Evolutionary conservation across 2,329 filamentous ascomycete species (phyloP).

Genomic region (Aspergillus alliaceus): DNA sequence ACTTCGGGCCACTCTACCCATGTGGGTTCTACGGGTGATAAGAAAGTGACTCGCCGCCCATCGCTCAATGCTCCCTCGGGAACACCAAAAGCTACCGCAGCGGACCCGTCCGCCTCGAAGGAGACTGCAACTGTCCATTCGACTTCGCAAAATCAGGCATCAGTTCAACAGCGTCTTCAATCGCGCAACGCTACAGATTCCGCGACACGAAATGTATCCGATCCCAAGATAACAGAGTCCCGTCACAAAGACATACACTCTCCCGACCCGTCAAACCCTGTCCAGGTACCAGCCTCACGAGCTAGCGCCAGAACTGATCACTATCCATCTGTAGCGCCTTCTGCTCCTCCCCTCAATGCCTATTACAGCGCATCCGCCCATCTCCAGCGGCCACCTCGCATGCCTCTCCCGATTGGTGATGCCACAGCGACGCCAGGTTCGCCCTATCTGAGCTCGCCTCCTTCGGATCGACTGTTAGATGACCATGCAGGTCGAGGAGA

Average conservation of each 20-base stretch:
- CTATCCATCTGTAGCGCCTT: slow-evolving; percentile 35
- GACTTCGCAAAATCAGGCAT: slow-evolving; percentile 34
- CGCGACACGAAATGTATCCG: slow-evolving; percentile 19
- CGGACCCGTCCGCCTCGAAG: slow-evolving; percentile 44
- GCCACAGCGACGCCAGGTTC: slow-evolving; percentile 87
- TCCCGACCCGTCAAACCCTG: slow-evolving; percentile 37
- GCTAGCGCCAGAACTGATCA: slow-evolving; percentile 29
- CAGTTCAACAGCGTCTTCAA: slow-evolving; percentile 44
- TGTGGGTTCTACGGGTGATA: slow-evolving; percentile 31
- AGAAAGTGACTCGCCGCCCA: slow-evolving; percentile 40
- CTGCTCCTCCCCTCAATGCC: slow-evolving; percentile 50
- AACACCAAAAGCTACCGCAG: slow-evolving; percentile 40
- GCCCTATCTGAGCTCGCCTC: slow-evolving; percentile 56
- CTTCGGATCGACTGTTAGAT: slow-evolving; percentile 46
- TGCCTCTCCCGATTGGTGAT: slow-evolving; percentile 92
- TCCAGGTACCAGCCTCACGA: slow-evolving; percentile 39
- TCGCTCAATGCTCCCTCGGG: slow-evolving; percentile 43
- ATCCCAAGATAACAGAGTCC: slow-evolving; percentile 23
- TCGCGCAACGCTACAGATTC: slow-evolving; percentile 37
- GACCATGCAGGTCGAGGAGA: slow-evolving; percentile 56
- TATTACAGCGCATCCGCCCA: slow-evolving; percentile 44
- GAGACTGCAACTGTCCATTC: slow-evolving; percentile 45
- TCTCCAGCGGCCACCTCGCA: slow-evolving; percentile 68
- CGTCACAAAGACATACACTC: slow-evolving; percentile 27
- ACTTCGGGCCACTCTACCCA: slow-evolving; percentile 25